phyloP scores from a whole-genome alignment of 108 stramenopile genomes.

The Fragilaria crotonensis region DNA sequence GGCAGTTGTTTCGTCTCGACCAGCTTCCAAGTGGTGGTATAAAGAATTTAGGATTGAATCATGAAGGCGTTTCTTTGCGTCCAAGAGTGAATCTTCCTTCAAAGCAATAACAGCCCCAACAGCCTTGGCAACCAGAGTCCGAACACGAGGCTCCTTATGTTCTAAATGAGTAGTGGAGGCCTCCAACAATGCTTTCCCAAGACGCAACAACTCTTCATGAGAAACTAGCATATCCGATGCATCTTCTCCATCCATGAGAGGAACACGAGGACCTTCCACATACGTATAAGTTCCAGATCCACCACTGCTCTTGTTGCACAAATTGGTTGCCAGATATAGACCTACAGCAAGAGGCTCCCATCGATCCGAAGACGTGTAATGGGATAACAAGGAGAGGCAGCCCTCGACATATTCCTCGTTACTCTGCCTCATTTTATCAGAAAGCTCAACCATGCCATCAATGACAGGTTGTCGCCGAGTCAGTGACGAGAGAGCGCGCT shows the following conservation, averaged over 20 bases:
- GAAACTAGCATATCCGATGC: neutral
- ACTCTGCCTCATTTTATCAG: neutral
- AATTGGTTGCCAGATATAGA: slow-evolving; percentile 49
- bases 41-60: slow-evolving; percentile 24
- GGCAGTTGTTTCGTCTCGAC: slow-evolving; percentile 27
- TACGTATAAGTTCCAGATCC: slow-evolving; percentile 41
- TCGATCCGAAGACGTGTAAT: slow-evolving; percentile 22
- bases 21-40: slow-evolving; percentile 33
- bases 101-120: slow-evolving; percentile 48
- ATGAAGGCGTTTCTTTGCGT: slow-evolving; percentile 27
- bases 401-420: neutral
- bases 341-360: slow-evolving; percentile 86
- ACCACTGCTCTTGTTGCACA: slow-evolving; percentile 15
- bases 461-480: slow-evolving; percentile 2
- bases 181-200: slow-evolving; percentile 39
- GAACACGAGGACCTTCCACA: slow-evolving; percentile 80
- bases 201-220: slow-evolving; percentile 24
- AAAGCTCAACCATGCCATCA: neutral
- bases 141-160: slow-evolving; percentile 72
- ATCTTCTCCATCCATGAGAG: slow-evolving; percentile 13
- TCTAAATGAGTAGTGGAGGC: slow-evolving; percentile 53
- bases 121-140: slow-evolving; percentile 70
- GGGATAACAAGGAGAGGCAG: neutral
- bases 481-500: slow-evolving; percentile 14
- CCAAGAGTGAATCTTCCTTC: slow-evolving; percentile 33